Evolutionary conservation across 169 alveolate genomes (phyloP).

Genomic region (Plasmodium blacklocki): DNA sequence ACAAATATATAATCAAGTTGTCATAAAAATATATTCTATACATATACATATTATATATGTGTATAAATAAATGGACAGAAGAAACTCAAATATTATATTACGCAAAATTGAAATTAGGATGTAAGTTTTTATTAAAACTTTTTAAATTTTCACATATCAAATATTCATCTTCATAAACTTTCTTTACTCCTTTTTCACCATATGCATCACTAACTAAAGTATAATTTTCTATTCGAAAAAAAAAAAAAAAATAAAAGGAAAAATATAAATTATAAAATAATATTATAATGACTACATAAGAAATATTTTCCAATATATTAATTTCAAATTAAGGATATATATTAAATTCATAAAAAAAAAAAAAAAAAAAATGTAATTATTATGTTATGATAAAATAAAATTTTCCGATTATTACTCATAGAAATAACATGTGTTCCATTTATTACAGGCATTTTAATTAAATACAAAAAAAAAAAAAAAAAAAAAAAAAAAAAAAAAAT

Average conservation of each 20-base stretch:
- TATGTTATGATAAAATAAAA: not conserved
- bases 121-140: slow-evolving; percentile 47
- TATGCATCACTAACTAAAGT: slow-evolving; percentile 70
- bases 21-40: not conserved
- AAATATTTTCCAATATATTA: not conserved
- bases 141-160: slow-evolving; percentile 76
- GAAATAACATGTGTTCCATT: slow-evolving; percentile 69
- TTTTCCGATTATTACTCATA: slow-evolving; percentile 63
- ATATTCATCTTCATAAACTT: slow-evolving; percentile 82
- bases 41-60: not conserved
- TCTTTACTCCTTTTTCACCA: slow-evolving; percentile 83
- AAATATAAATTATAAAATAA: slow-evolving; percentile 1
- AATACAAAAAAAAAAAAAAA: slow-evolving; percentile 7
- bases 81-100: slow-evolving; percentile 9
- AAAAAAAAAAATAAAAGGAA: slow-evolving; percentile 15
- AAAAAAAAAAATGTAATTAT: not conserved
- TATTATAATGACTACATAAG: not conserved
- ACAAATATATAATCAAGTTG: not conserved
- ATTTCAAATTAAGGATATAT: not conserved
- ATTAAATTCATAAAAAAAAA: not conserved
- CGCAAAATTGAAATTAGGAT: slow-evolving; percentile 70
- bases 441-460: slow-evolving; percentile 56
- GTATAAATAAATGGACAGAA: not conserved
- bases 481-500: not conserved
- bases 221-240: slow-evolving; percentile 25